Percentiles rank a stretch among this genome's conserved stretches.
These are phyloP conservation scores for Porodaedalea pini DNA, from an alignment of 1,284 basidiomycete species.

Conservation along the genomic window DNA sequence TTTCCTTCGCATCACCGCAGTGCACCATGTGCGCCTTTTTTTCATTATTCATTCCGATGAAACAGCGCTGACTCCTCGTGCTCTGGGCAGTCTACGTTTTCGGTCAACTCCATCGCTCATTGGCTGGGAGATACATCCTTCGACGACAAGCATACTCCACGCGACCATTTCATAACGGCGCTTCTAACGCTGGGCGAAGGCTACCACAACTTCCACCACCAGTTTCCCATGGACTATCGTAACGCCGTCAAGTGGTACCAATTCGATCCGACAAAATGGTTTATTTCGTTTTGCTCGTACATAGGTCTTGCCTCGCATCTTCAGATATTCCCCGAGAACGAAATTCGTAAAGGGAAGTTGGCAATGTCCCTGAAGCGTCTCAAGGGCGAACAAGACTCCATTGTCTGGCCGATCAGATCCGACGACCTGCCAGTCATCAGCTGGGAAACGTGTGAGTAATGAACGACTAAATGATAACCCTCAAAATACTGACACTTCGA, in stretches of 20 bases:
- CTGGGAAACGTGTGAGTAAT: slow-evolving; percentile 73
- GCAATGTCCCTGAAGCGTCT: slow-evolving; percentile 82
- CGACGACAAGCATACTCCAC: slow-evolving; percentile 80
- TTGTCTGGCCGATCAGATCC: slow-evolving; percentile 65
- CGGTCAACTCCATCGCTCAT: slow-evolving; percentile 89
- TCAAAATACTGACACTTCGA: not conserved
- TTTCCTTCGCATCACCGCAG: slow-evolving; percentile 61
- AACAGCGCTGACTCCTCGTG: slow-evolving; percentile 16
- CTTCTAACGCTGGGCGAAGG: slow-evolving; percentile 88
- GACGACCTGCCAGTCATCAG: slow-evolving; percentile 73
- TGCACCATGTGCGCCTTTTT: slow-evolving; percentile 70
- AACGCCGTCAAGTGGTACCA: slow-evolving; percentile 74
- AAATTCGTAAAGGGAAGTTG: slow-evolving; percentile 77
- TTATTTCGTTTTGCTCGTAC: slow-evolving; percentile 64
- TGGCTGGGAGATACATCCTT: slow-evolving; percentile 82
- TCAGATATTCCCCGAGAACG: slow-evolving; percentile 81
- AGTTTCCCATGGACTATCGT: slow-evolving; percentile 84
- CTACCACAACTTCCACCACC: slow-evolving; percentile 91
- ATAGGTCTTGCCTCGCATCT: slow-evolving; percentile 77
- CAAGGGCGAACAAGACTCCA: slow-evolving; percentile 57
- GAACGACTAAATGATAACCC: not conserved
- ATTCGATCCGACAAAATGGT: slow-evolving; percentile 77
- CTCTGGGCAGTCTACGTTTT: slow-evolving; percentile 73
- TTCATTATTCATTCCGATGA: not conserved
- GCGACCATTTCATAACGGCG: slow-evolving; percentile 83